Evolutionary conservation across 441 rosid species (phyloP).

Genomic region (Arabidopsis lyrata): DNA sequence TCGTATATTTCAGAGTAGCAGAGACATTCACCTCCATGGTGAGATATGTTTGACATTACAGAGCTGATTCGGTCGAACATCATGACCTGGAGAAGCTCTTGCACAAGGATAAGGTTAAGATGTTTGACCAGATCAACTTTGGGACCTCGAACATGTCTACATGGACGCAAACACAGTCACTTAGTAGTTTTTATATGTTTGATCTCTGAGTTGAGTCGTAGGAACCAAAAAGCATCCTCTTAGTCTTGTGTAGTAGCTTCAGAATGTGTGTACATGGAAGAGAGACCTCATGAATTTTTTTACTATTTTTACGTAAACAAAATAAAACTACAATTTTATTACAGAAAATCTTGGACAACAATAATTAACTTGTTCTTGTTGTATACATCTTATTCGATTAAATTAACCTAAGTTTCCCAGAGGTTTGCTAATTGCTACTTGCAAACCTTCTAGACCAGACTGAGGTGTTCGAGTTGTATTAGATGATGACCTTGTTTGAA

Average conservation of each 20-base stretch:
- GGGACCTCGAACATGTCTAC: slow-evolving; percentile 7
- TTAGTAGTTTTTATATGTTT: slow-evolving; percentile 1
- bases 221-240: slow-evolving; percentile 12
- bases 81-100: slow-evolving; percentile 2
- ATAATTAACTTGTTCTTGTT: neutral
- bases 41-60: slow-evolving; percentile 9
- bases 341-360: neutral
- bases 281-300: slow-evolving; percentile 10
- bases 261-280: slow-evolving; percentile 18
- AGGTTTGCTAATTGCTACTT: neutral
- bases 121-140: neutral
- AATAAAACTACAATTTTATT: slow-evolving; percentile 7
- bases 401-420: neutral
- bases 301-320: neutral
- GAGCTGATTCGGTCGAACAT: neutral
- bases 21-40: slow-evolving; percentile 3
- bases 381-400: neutral
- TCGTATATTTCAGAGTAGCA: slow-evolving; percentile 15
- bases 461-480: neutral
- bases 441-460: neutral
- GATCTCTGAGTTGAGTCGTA: slow-evolving; percentile 17
- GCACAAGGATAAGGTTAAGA: neutral
- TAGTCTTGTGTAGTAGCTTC: slow-evolving; percentile 24
- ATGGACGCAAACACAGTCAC: slow-evolving; percentile 11
- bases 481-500: neutral